Conservation (phyloP, 495 filamentous ascomycete genomes). For the Aspergillus kassunensis region DNA sequence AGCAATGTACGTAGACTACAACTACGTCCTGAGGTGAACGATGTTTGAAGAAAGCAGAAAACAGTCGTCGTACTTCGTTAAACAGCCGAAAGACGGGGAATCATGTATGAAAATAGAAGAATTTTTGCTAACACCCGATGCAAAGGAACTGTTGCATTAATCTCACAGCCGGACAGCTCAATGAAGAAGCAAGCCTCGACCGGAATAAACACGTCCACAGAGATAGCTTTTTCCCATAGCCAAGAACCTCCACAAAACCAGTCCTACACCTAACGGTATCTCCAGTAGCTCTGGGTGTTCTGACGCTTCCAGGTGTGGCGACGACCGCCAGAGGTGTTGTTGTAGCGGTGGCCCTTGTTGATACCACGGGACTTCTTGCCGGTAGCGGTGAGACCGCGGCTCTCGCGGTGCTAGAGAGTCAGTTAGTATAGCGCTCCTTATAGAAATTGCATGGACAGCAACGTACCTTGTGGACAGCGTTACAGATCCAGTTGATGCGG, state of each 20-base stretch:
- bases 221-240: slow-evolving; percentile 24
- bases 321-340: slow-evolving; percentile 91
- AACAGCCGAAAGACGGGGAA: slow-evolving; percentile 28
- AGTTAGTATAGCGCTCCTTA: slow-evolving; percentile 18
- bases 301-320: slow-evolving; percentile 99
- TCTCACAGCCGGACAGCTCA: slow-evolving; percentile 32
- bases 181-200: slow-evolving; percentile 32
- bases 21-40: slow-evolving; percentile 1
- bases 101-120: slow-evolving; percentile 28
- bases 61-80: slow-evolving; percentile 44
- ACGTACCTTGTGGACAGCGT: slow-evolving; percentile 89
- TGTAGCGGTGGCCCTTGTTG: slow-evolving; percentile 97
- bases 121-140: slow-evolving; percentile 47
- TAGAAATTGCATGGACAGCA: no score
- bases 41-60: slow-evolving; percentile 24
- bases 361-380: slow-evolving; percentile 99
- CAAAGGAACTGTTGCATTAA: slow-evolving; percentile 40
- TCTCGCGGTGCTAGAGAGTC: slow-evolving; percentile 75
- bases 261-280: slow-evolving; percentile 60
- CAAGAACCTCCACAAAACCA: slow-evolving; percentile 29
- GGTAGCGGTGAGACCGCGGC: slow-evolving; percentile 91
- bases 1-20: no score
- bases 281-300: slow-evolving; percentile 95
- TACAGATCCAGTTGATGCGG: slow-evolving; percentile 99
- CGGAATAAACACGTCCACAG: slow-evolving; percentile 39